These are phyloP conservation scores for Chlamydomonas sphaeroides DNA, from an alignment of 139 green algal species.

Conservation along the genomic window DNA sequence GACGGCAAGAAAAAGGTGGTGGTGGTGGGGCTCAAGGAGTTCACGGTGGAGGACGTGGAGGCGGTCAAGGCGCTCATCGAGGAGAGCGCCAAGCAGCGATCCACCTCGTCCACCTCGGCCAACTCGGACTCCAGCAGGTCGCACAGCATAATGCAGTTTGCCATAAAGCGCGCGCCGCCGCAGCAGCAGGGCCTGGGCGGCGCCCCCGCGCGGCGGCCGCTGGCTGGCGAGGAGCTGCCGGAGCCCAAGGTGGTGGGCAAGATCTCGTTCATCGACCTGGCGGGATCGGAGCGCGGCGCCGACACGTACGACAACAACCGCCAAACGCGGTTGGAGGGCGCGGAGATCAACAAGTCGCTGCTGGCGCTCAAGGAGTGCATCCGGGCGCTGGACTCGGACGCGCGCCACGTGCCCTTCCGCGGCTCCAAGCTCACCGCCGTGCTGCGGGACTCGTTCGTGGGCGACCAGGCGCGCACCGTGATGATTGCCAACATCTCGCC, in stretches of 20 bases:
- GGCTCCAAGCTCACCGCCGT: conserved; percentile 91
- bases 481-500: conserved; percentile 99
- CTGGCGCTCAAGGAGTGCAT: conserved; percentile 94
- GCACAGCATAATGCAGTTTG: conserved; percentile 96
- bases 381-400: conserved; percentile 89
- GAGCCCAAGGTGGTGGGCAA: conserved; percentile 80
- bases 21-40: conserved; percentile 87
- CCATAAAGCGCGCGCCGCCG: conserved; percentile 69
- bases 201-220: not conserved
- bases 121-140: conserved; percentile 96
- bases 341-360: conserved; percentile 99
- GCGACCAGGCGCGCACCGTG: conserved; percentile 88
- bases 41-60: conserved; percentile 59
- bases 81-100: conserved; percentile 74
- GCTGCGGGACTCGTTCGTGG: conserved; percentile 83
- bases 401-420: conserved; percentile 95
- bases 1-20: conserved; percentile 88
- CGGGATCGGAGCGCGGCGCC: conserved; percentile 95
- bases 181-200: too few species aligned
- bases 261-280: conserved; percentile 98
- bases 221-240: conserved; percentile 30
- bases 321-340: conserved; percentile 81
- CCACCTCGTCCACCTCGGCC: conserved; percentile 91
- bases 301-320: conserved; percentile 97
- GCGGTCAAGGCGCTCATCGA: conserved; percentile 85